These are phyloP conservation scores for Phalaenopsis hybrid DNA, from an alignment of 116 monocot species.

Conservation along the genomic window DNA sequence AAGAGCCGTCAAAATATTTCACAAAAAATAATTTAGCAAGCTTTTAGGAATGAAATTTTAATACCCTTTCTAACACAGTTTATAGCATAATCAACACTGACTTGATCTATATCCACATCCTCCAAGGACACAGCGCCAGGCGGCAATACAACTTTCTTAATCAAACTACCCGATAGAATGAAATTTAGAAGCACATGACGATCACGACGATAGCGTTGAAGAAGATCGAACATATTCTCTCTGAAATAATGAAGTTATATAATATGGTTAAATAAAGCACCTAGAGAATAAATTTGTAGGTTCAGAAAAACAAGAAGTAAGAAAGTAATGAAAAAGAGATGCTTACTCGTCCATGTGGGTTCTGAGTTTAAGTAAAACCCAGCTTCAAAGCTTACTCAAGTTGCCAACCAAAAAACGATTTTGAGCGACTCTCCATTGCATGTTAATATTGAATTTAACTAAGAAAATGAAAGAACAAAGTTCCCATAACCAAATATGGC, in stretches of 20 bases:
- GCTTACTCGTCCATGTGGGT: slow-evolving; percentile 20
- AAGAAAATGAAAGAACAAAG: not conserved
- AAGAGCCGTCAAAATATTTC: not conserved
- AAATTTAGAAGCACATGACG: slow-evolving; percentile 73
- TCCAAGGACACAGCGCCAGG: slow-evolving; percentile 79
- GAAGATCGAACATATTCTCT: slow-evolving; percentile 62
- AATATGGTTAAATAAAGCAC: not conserved
- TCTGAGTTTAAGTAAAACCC: not conserved
- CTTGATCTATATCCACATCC: slow-evolving; percentile 78
- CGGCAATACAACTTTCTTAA: slow-evolving; percentile 92
- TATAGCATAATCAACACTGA: slow-evolving; percentile 92
- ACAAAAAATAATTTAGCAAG: slow-evolving; percentile 2
- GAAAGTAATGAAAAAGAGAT: not conserved
- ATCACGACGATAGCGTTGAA: slow-evolving; percentile 78
- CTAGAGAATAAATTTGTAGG: not conserved
- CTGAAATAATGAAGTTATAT: slow-evolving; percentile 23
- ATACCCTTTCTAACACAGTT: slow-evolving; percentile 92
- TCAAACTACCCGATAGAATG: slow-evolving; percentile 78
- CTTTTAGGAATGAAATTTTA: not conserved
- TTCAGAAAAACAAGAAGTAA: not conserved
- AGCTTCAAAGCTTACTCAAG: not conserved
- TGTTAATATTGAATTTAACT: not conserved
- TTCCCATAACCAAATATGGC: not conserved
- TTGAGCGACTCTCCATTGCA: not conserved
- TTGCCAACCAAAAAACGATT: not conserved